Conservation (phyloP, 1,284 basidiomycete genomes). For the Cystobasidiaceae sp. region DNA sequence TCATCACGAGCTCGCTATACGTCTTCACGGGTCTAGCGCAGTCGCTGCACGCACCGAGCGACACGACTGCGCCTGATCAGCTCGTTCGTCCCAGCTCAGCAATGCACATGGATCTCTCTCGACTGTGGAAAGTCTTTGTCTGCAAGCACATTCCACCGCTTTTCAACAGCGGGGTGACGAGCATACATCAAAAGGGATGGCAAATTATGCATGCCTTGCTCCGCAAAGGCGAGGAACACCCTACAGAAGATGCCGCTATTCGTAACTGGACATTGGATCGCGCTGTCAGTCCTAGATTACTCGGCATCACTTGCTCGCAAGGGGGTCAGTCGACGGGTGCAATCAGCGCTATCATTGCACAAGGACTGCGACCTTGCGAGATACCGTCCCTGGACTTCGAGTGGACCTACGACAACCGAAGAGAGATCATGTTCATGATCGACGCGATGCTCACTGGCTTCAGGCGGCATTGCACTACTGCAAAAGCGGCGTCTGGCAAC, state of each 20-base stretch:
- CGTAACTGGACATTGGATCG: slow-evolving; percentile 2
- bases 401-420: slow-evolving; percentile 5
- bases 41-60: background rate
- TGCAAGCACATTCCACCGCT: slow-evolving; percentile 1
- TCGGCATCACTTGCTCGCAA: slow-evolving; percentile 2
- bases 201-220: slow-evolving; percentile 16
- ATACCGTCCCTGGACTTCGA: background rate
- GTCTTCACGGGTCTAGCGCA: slow-evolving; percentile 6
- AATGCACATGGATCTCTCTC: slow-evolving; percentile 12
- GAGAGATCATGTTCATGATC: background rate
- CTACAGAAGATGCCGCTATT: slow-evolving; percentile 5
- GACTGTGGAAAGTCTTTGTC: slow-evolving; percentile 8
- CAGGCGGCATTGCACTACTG: background rate
- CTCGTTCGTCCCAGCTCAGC: background rate
- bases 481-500: background rate
- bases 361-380: background rate
- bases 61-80: background rate
- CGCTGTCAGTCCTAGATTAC: slow-evolving; percentile 7
- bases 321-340: background rate
- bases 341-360: background rate
- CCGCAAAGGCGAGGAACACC: slow-evolving; percentile 15
- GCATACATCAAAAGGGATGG: background rate
- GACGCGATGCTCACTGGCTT: background rate
- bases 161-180: background rate
- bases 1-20: slow-evolving; percentile 6